Evolutionary conservation across 768 basidiomycete genomes (phyloP).

Genomic region (Rhizopogon vesiculosus): DNA sequence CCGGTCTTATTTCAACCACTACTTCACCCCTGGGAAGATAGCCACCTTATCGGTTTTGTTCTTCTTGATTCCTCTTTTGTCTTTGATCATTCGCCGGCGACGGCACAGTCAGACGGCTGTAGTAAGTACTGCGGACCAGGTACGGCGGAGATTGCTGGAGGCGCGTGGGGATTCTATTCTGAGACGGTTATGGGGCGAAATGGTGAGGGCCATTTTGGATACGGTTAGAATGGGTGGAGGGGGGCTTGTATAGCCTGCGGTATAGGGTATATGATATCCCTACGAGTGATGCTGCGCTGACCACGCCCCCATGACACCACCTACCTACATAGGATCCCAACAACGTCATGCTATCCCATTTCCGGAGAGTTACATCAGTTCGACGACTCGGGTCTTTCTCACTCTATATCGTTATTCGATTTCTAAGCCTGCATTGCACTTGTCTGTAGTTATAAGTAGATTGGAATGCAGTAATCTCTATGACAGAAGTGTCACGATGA

Average conservation of each 20-base stretch:
- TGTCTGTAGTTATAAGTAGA: too few species aligned
- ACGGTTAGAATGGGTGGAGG: constrained; percentile 74
- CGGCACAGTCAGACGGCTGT: constrained; percentile 24
- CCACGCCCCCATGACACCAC: too few species aligned
- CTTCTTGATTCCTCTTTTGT: constrained; percentile 37
- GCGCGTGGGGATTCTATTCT: constrained; percentile 32
- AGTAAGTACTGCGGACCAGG: constrained; percentile 49
- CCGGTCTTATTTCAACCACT: constrained; percentile 43
- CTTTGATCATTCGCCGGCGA: constrained; percentile 48
- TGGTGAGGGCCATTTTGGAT: constrained; percentile 52
- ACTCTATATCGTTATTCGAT: constrained; percentile 12
- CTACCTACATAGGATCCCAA: too few species aligned
- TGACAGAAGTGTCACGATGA: too few species aligned
- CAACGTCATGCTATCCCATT: neutral
- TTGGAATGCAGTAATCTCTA: too few species aligned
- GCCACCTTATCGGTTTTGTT: constrained; percentile 40
- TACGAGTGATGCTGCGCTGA: too few species aligned
- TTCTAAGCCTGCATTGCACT: neutral
- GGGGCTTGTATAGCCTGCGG: constrained; percentile 49
- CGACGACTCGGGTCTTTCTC: neutral
- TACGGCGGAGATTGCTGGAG: constrained; percentile 48
- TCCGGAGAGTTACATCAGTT: neutral
- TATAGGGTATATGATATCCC: too few species aligned
- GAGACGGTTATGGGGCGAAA: constrained; percentile 46
- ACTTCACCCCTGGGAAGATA: constrained; percentile 42